A percentile compares a stretch with the other conserved stretches of the same genome.
Evolutionary conservation across 441 rosid genomes (phyloP).

Genomic region (Eutrema salsugineum): DNA sequence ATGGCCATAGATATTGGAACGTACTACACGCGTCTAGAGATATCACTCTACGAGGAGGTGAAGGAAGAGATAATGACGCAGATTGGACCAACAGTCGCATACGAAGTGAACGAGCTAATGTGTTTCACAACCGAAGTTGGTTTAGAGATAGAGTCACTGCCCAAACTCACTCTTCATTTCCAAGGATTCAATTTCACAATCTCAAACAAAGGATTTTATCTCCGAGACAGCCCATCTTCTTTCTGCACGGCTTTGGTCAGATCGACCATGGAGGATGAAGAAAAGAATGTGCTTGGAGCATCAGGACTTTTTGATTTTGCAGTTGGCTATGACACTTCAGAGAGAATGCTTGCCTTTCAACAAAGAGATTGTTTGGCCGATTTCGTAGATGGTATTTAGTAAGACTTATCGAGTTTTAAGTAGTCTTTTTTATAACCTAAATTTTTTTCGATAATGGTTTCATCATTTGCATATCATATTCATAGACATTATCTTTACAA

Average conservation of each 20-base stretch:
- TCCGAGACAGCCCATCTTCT: constrained; percentile 25
- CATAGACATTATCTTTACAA: neutral
- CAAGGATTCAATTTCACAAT: constrained; percentile 25
- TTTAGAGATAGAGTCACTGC: constrained; percentile 25
- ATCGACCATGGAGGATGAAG: constrained; percentile 16
- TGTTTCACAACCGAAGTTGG: constrained; percentile 24
- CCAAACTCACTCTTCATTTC: constrained; percentile 21
- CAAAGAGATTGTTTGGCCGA: constrained; percentile 28
- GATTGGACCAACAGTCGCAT: constrained; percentile 26
- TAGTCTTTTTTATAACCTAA: neutral
- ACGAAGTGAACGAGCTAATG: constrained; percentile 24
- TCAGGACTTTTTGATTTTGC: constrained; percentile 27
- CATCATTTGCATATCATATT: neutral
- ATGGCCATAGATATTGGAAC: constrained; percentile 28
- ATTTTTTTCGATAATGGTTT: neutral
- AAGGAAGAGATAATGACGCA: constrained; percentile 19
- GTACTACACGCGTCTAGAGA: constrained; percentile 26
- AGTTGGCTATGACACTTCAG: constrained; percentile 24
- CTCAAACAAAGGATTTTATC: constrained; percentile 31
- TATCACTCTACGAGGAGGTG: constrained; percentile 25
- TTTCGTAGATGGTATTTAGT: constrained; percentile 30
- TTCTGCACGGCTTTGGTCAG: constrained; percentile 26
- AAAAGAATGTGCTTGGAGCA: constrained; percentile 27
- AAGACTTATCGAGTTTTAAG: neutral
- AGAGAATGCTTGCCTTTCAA: constrained; percentile 23